These are phyloP conservation scores for Ophiostoma perfectum DNA, from an alignment of 2,329 filamentous ascomycete genomes.

Conservation along the genomic window DNA sequence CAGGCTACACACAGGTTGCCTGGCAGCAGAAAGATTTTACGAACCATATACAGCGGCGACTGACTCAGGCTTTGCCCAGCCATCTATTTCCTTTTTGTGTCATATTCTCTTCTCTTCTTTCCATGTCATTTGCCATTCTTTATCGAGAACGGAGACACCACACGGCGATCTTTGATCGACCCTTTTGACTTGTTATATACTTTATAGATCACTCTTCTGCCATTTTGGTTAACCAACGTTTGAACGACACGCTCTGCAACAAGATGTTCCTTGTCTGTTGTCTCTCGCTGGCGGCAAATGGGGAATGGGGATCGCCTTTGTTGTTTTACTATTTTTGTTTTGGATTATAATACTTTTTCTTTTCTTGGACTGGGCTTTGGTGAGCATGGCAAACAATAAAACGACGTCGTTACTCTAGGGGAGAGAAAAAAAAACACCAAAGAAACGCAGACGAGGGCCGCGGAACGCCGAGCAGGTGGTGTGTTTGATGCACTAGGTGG, in stretches of 20 bases:
- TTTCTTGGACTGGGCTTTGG: slow-evolving; percentile 19
- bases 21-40: slow-evolving; percentile 19
- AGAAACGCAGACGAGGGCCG: not conserved
- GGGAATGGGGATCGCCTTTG: slow-evolving; percentile 2
- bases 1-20: not conserved
- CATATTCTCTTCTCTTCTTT: slow-evolving; percentile 18
- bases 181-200: slow-evolving; percentile 21
- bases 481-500: not conserved
- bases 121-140: slow-evolving; percentile 25
- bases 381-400: slow-evolving; percentile 20
- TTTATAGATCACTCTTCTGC: slow-evolving; percentile 24
- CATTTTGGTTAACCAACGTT: slow-evolving; percentile 14
- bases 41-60: slow-evolving; percentile 22
- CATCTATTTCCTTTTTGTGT: slow-evolving; percentile 22
- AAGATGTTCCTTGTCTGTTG: not conserved
- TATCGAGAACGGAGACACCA: not conserved
- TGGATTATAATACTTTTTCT: slow-evolving; percentile 22
- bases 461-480: not conserved
- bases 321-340: slow-evolving; percentile 16
- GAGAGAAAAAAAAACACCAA: not conserved
- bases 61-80: slow-evolving; percentile 10
- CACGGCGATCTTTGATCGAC: not conserved
- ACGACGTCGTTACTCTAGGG: slow-evolving; percentile 14
- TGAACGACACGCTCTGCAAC: not conserved
- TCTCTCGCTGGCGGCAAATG: slow-evolving; percentile 8